phyloP scores from a whole-genome alignment of 305 asterid species.

The Fraxinus floribunda region DNA sequence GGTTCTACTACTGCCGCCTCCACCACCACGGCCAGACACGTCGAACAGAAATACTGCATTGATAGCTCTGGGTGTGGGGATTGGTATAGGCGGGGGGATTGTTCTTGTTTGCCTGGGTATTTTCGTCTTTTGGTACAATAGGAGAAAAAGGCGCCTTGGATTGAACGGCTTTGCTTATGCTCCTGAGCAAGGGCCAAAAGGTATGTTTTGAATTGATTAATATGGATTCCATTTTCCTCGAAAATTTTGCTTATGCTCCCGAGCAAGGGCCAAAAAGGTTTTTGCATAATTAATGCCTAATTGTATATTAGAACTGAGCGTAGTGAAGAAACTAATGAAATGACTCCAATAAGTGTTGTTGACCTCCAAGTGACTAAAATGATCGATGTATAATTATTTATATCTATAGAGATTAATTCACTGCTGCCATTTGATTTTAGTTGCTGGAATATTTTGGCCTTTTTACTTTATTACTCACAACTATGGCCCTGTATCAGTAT shows the following conservation, averaged over 20 bases:
- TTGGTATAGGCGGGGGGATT: too few relatives aligned
- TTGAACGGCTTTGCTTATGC: too few relatives aligned
- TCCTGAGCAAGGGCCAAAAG: too few relatives aligned
- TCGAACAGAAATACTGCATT: too few relatives aligned
- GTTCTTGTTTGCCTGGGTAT: too few relatives aligned
- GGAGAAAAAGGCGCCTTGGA: too few relatives aligned
- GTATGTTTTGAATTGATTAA: neutral
- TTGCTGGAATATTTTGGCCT: neutral
- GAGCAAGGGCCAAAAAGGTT: too few relatives aligned
- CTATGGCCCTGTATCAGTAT: neutral
- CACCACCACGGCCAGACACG: neutral
- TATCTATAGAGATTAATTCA: neutral
- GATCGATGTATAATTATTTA: neutral
- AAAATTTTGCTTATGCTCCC: neutral
- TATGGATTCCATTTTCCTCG: neutral
- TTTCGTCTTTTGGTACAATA: too few relatives aligned
- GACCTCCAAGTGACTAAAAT: too few relatives aligned
- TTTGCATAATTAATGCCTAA: neutral
- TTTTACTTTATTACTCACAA: neutral
- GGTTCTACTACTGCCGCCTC: conserved; percentile 34
- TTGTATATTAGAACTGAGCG: neutral
- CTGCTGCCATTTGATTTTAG: neutral
- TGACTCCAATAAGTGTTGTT: neutral
- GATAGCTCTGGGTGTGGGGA: too few relatives aligned
- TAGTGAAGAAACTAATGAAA: neutral